phyloP scores from a whole-genome alignment of 108 stramenopile species.

The Aurantiochytrium sp. region DNA sequence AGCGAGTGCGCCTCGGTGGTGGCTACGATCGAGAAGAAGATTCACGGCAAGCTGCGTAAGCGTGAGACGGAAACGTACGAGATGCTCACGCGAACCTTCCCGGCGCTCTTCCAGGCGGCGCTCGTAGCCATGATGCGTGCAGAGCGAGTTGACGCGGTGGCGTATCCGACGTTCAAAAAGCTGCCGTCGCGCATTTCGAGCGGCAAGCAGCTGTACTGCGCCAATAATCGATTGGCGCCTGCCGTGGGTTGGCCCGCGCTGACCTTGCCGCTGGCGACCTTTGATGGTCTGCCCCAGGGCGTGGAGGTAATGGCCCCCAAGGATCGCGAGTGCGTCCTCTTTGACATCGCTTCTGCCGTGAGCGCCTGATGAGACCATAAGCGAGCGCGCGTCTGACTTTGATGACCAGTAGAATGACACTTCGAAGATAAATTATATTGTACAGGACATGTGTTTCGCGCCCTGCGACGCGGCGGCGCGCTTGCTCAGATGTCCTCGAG shows the following conservation, averaged over 20 bases:
- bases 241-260: neutral
- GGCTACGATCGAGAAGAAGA: neutral
- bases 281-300: neutral
- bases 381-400: no score
- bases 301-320: neutral
- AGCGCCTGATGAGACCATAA: no score
- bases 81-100: neutral
- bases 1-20: neutral
- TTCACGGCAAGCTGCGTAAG: neutral
- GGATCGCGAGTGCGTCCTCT: neutral
- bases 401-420: no score
- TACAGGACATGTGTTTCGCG: no score
- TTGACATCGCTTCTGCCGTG: neutral
- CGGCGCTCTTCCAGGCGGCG: neutral
- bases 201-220: neutral
- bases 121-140: neutral
- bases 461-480: no score
- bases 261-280: neutral
- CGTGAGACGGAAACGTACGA: neutral
- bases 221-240: constrained; percentile 15
- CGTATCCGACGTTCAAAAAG: constrained; percentile 26
- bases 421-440: no score
- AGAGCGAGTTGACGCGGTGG: neutral
- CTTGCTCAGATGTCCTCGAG: neutral
- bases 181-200: neutral